These are phyloP conservation scores for Pseudozyma sp. DNA, from an alignment of 1,284 basidiomycete species.

Conservation along the genomic window DNA sequence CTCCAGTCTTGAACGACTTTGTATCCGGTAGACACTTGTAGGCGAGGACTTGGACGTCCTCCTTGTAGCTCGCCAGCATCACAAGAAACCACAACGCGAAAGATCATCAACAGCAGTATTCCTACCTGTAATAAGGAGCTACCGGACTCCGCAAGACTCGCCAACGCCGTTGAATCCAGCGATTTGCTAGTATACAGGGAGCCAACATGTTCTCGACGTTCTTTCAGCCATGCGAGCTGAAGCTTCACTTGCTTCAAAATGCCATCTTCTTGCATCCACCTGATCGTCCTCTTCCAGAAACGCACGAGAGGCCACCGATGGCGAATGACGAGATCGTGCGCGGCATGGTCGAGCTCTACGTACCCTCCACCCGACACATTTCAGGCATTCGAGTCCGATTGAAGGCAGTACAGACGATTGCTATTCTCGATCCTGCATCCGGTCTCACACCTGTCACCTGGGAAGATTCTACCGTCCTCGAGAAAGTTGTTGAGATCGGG, in stretches of 20 bases:
- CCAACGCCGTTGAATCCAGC: neutral
- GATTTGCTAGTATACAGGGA: neutral
- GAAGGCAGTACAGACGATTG: constrained; percentile 64
- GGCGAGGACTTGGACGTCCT: no score
- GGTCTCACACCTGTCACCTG: constrained; percentile 59
- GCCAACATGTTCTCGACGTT: constrained; percentile 58
- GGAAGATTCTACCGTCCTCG: constrained; percentile 65
- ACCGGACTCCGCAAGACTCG: no score
- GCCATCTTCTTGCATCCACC: constrained; percentile 66
- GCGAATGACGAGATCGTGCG: constrained; percentile 66
- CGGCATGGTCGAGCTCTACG: constrained; percentile 66
- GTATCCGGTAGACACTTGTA: no score
- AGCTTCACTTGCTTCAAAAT: constrained; percentile 66
- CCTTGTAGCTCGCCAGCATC: no score
- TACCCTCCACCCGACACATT: constrained; percentile 63
- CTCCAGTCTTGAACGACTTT: no score
- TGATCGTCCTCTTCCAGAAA: constrained; percentile 50
- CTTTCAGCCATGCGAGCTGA: constrained; percentile 64
- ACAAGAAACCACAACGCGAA: neutral
- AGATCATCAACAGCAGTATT: no score
- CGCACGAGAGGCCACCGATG: constrained; percentile 59
- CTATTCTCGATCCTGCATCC: constrained; percentile 58
- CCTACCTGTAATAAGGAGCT: no score
- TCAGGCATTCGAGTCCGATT: constrained; percentile 65
- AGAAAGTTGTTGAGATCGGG: constrained; percentile 66